Base-by-base conservation (phyloP, 2,329 filamentous ascomycete genomes). In the Sclerotinia borealis region DNA sequence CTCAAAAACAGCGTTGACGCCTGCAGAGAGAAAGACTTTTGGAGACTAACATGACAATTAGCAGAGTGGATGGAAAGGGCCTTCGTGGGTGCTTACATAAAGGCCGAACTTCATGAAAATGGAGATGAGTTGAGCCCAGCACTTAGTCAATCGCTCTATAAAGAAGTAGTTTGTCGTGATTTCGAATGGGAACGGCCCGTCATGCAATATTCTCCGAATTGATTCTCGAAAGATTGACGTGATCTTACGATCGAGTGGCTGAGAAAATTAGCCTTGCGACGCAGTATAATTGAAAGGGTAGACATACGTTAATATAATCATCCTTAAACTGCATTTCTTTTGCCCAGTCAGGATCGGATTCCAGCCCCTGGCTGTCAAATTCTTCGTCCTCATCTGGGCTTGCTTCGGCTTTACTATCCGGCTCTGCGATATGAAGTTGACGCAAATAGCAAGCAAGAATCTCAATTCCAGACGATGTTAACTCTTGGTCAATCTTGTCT, bases 11-110 rank as follows among this genome's bases (percentile, higher is more conserved):
- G 67, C 66, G 62, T 69, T 71, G 65, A 68, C 70, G 63, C 69
- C 67, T 60, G 45, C 51, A 45, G 51, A 9, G 17, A 67, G 27
- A 48, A 70, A 63, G 34, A 63, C 50, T 19, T 51, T 22, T 19
- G 67, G 63, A 29, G 54, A 45, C 74, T 78, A 66, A 64, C 29
- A 75, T 73, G 56, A 79, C 72, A 29, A 50, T 83, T 73, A 60
- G 80, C 77, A 54, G 75, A 45, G 77, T 76, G 37, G 81, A 74
- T 36, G 19, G 84, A 78, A 10, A 78, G 72, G 77, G 75, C 25
- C 36, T 41, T n/a, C 25, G 15, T 11, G 17, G 15, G 29, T 36
- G 39, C 64, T 59, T 65, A 72, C 69, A 61, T 68, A 61, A 8
- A 56, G 59, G 6, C 63, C 66, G 19, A 67, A 66, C 64, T 68